Conservation (phyloP, 225 moss, liverwort and hornwort genomes). For the Thuidium tamariscinum region DNA sequence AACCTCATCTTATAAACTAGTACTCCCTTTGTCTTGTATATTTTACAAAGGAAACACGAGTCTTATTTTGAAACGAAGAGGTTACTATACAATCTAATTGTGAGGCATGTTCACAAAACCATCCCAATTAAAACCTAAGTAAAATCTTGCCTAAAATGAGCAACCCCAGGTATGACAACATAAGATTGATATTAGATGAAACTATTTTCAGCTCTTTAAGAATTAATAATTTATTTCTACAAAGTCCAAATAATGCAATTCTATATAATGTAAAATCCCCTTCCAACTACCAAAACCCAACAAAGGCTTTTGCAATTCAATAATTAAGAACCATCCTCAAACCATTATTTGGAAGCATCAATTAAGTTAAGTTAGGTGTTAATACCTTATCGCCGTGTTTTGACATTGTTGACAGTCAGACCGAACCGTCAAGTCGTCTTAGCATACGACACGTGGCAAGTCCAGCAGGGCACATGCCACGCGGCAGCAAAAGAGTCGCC, state of each 20-base stretch:
- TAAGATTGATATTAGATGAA: rapidly evolving
- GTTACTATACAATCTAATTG: too few species aligned
- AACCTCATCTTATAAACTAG: neutral
- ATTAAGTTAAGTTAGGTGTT: too few species aligned
- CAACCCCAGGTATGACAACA: rapidly evolving
- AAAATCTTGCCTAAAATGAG: neutral
- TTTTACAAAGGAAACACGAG: too few species aligned
- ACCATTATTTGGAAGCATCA: neutral
- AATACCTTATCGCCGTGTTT: too few species aligned
- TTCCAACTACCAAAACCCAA: too few species aligned
- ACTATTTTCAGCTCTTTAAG: neutral
- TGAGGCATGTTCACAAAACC: neutral
- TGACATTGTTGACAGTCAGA: neutral
- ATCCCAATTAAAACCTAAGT: too few species aligned
- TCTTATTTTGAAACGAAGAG: too few species aligned
- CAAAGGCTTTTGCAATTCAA: neutral
- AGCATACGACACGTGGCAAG: neutral
- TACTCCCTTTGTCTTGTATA: too few species aligned
- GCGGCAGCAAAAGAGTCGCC: neutral
- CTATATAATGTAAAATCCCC: neutral
- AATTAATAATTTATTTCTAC: neutral
- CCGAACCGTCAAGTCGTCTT: too few species aligned
- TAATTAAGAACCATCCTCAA: neutral
- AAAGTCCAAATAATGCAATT: neutral
- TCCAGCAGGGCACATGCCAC: neutral